phyloP scores from a whole-genome alignment of 441 rosid species.

The Kokia cookei region DNA sequence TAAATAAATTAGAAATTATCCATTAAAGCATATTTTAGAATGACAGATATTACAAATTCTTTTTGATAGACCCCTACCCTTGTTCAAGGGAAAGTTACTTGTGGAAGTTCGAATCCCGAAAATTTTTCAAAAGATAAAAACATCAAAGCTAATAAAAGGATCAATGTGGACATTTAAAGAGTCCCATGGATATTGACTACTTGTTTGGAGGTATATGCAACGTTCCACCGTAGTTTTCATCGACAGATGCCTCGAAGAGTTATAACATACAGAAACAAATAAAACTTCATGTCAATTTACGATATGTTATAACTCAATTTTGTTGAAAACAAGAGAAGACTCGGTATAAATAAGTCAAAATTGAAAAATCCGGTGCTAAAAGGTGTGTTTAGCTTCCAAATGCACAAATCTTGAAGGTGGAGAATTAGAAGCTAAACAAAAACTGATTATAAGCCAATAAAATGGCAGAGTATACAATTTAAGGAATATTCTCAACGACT shows the following conservation, averaged over 20 bases:
- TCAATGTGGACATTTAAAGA: background rate
- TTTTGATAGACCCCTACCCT: too few relatives aligned
- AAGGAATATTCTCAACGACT: background rate
- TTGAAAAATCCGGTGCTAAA: background rate
- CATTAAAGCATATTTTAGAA: too few relatives aligned
- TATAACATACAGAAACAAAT: background rate
- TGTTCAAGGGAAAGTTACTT: too few relatives aligned
- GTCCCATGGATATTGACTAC: background rate
- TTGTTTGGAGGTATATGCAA: constrained; percentile 26
- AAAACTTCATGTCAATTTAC: constrained; percentile 2
- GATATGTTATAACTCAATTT: constrained; percentile 5
- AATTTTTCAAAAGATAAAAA: too few relatives aligned
- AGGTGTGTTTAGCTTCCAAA: background rate
- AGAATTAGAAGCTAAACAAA: background rate
- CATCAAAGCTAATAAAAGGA: background rate
- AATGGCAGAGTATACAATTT: background rate
- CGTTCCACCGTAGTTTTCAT: constrained; percentile 70
- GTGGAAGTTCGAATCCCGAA: too few relatives aligned
- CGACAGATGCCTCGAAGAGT: constrained; percentile 41
- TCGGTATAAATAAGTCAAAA: background rate
- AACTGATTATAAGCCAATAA: background rate
- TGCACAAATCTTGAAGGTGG: background rate
- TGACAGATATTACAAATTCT: too few relatives aligned
- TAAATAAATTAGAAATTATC: too few relatives aligned
- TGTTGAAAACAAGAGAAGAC: background rate